Percentiles rank a stretch among this genome's conserved stretches.
phyloP scores from a whole-genome alignment of 1,139 yeast genomes.

The Yamadazyma buinensis region DNA sequence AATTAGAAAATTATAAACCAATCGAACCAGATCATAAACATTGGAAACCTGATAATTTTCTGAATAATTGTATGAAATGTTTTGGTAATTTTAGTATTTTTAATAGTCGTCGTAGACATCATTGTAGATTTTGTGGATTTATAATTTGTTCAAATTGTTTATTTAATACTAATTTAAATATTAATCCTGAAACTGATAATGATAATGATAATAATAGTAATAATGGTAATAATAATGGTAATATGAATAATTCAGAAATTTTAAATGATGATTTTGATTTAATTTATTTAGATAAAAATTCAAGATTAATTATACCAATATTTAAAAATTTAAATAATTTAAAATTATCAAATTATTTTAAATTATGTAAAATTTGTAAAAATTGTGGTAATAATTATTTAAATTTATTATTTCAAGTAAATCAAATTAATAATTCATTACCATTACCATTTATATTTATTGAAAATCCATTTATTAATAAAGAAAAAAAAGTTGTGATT shows the following conservation, averaged over 20 bases:
- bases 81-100: conserved; percentile 33
- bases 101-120: conserved; percentile 35
- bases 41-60: conserved; percentile 39
- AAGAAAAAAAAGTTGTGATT: conserved; percentile 4
- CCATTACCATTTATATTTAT: conserved; percentile 30
- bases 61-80: conserved; percentile 42
- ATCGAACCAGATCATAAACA: conserved; percentile 38
- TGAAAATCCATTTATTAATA: conserved; percentile 35
- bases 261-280: conserved; percentile 11
- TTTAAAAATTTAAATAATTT: conserved; percentile 18
- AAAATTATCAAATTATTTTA: conserved; percentile 16
- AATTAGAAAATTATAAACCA: conserved; percentile 9
- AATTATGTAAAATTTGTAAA: conserved; percentile 35
- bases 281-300: conserved; percentile 30
- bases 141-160: conserved; percentile 37
- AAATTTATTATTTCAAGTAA: conserved; percentile 25
- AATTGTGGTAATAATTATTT: conserved; percentile 34
- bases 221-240: neutral
- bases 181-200: neutral
- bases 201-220: neutral
- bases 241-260: neutral
- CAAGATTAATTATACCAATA: conserved; percentile 38
- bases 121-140: conserved; percentile 44
- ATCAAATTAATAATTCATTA: conserved; percentile 12
- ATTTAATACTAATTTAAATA: conserved; percentile 11